Evolutionary conservation across 2,329 filamentous ascomycete species (phyloP).

Genomic region (Fusarium aywerte): DNA sequence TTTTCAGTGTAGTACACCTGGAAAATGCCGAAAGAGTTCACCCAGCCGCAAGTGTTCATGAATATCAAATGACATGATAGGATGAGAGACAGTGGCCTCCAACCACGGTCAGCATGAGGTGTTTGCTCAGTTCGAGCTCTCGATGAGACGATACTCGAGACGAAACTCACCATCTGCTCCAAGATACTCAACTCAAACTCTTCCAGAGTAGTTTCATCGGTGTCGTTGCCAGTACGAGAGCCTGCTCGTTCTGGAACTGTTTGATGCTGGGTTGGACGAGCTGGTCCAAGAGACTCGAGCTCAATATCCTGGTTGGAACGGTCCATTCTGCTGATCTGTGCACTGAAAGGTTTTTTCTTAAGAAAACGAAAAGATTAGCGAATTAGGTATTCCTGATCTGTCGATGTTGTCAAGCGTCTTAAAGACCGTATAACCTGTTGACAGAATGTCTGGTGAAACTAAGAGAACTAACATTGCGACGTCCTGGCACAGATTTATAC

Average conservation of each 20-base stretch:
- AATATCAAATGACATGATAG: constrained; percentile 56
- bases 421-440: neutral
- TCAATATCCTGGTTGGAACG: neutral
- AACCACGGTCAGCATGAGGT: constrained; percentile 63
- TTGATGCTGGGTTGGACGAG: neutral
- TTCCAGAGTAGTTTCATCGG: neutral
- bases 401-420: neutral
- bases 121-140: neutral
- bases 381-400: neutral
- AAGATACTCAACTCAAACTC: constrained; percentile 29
- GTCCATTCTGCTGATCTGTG: neutral
- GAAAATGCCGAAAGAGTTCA: constrained; percentile 67
- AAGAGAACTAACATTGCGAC: neutral
- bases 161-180: constrained; percentile 2
- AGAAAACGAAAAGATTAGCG: neutral
- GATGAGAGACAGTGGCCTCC: constrained; percentile 55
- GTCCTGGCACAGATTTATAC: neutral
- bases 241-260: neutral
- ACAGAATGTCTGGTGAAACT: neutral
- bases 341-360: too few species aligned
- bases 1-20: constrained; percentile 62
- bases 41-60: constrained; percentile 65
- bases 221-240: too few species aligned
- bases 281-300: neutral
- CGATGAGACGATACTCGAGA: neutral